Percentiles rank a stretch among this genome's conserved stretches.
Evolutionary conservation across 164 flowering plant species (phyloP).

Genomic region (Annona cherimola): DNA sequence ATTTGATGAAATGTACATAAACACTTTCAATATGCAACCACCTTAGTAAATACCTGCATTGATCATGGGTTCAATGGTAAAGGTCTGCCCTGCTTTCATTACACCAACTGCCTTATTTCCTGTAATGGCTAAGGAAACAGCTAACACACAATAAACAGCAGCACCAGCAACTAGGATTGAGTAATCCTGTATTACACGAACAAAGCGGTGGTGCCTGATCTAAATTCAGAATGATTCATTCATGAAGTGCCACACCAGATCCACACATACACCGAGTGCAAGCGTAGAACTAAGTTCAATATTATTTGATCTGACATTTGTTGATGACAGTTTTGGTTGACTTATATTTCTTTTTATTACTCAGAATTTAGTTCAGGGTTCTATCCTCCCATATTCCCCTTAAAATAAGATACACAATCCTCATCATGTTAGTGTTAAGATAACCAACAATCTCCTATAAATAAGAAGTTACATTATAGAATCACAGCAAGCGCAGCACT

Average conservation of each 20-base stretch:
- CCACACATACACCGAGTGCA: not conserved
- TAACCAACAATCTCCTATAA: too few relatives aligned
- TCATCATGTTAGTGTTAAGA: too few relatives aligned
- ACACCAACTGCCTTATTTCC: slow-evolving; percentile 98
- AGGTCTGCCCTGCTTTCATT: slow-evolving; percentile 98
- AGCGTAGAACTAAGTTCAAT: too few relatives aligned
- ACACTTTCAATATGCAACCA: not conserved
- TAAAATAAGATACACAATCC: too few relatives aligned
- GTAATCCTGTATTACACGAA: not conserved
- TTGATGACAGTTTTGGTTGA: too few relatives aligned
- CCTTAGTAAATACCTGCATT: slow-evolving; percentile 52
- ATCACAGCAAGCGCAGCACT: too few relatives aligned
- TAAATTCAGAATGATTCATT: not conserved
- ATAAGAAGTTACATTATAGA: too few relatives aligned
- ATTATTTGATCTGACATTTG: too few relatives aligned
- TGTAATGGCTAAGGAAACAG: slow-evolving; percentile 36
- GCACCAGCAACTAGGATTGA: not conserved
- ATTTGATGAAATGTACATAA: not conserved
- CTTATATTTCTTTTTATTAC: too few relatives aligned
- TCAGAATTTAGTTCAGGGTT: too few relatives aligned
- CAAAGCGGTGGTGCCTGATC: not conserved
- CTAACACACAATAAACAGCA: not conserved
- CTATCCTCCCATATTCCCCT: too few relatives aligned
- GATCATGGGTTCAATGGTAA: slow-evolving; percentile 97
- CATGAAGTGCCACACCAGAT: not conserved